Percentiles rank a stretch among this genome's conserved stretches.
phyloP scores from a whole-genome alignment of 345 rosid species.

The Eucalyptus caleyi region DNA sequence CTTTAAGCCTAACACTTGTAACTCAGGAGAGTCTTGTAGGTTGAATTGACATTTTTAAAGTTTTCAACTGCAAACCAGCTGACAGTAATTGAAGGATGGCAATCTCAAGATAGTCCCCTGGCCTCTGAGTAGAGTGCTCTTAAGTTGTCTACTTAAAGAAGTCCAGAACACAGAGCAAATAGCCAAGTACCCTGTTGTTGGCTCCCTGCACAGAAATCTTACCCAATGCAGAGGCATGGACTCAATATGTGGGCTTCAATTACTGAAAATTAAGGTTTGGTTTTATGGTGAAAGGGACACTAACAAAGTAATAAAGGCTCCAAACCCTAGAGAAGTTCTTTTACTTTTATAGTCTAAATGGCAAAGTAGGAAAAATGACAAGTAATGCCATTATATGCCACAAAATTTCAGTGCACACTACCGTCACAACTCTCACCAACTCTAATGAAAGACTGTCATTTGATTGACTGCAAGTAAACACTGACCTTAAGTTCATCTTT shows the following conservation, averaged over 20 bases:
- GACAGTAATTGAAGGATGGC: neutral
- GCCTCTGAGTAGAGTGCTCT: neutral
- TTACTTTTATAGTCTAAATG: neutral
- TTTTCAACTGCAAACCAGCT: neutral
- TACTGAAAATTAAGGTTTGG: neutral
- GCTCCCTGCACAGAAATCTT: neutral
- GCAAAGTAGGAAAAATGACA: neutral
- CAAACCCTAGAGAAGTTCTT: neutral
- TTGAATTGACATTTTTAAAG: neutral
- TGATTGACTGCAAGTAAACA: neutral
- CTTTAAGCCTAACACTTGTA: neutral
- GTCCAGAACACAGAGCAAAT: neutral
- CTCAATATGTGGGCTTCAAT: neutral
- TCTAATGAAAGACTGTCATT: neutral
- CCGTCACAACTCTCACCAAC: neutral
- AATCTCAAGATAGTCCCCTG: neutral
- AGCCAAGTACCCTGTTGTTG: neutral
- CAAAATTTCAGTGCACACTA: neutral
- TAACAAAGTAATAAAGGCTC: neutral
- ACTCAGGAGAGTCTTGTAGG: neutral
- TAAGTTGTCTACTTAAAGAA: neutral
- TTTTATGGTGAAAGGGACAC: neutral
- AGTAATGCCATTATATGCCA: neutral
- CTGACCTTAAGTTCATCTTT: constrained; percentile 51
- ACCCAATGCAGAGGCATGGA: neutral